phyloP scores from a whole-genome alignment of 306 rosid genomes.

The Datisca glomerata region DNA sequence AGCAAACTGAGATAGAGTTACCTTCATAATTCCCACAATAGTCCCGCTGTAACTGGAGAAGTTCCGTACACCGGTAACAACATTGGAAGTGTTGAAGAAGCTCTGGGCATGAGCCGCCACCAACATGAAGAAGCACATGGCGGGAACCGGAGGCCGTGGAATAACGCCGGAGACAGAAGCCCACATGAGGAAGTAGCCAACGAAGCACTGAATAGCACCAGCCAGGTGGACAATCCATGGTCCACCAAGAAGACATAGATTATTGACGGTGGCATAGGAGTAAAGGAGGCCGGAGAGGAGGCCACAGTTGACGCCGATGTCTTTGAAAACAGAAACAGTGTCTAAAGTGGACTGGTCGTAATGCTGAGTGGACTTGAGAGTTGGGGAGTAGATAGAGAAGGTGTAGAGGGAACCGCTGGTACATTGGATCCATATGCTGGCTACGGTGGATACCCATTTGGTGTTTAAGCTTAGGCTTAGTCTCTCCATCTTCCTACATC shows the following conservation, averaged over 20 bases:
- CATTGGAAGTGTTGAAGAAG: conserved; percentile 60
- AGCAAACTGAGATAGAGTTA: conserved; percentile 14
- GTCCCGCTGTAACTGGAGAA: conserved; percentile 61
- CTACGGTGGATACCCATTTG: conserved; percentile 54
- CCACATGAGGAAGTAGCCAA: conserved; percentile 62
- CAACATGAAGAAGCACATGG: conserved; percentile 59
- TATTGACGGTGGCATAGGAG: conserved; percentile 36
- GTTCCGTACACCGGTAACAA: conserved; percentile 61
- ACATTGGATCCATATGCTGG: conserved; percentile 76
- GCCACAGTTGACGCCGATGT: conserved; percentile 82
- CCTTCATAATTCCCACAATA: conserved; percentile 85
- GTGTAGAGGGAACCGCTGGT: conserved; percentile 77
- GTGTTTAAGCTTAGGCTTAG: no score
- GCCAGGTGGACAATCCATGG: conserved; percentile 60
- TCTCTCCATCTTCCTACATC: no score
- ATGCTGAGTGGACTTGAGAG: conserved; percentile 54
- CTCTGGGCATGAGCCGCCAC: conserved; percentile 65
- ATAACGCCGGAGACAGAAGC: conserved; percentile 63
- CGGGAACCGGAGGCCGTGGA: conserved; percentile 41
- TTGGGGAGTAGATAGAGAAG: conserved; percentile 70
- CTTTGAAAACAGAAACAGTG: conserved; percentile 88
- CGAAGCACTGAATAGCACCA: conserved; percentile 51
- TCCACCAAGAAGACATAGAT: conserved; percentile 15
- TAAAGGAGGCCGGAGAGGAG: conserved; percentile 66
- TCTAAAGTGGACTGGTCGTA: conserved; percentile 87